A percentile compares a stretch with the other conserved stretches of the same genome.
These are phyloP conservation scores for Dacryopinax primogenitus DNA, from an alignment of 768 basidiomycete genomes.

Conservation along the genomic window DNA sequence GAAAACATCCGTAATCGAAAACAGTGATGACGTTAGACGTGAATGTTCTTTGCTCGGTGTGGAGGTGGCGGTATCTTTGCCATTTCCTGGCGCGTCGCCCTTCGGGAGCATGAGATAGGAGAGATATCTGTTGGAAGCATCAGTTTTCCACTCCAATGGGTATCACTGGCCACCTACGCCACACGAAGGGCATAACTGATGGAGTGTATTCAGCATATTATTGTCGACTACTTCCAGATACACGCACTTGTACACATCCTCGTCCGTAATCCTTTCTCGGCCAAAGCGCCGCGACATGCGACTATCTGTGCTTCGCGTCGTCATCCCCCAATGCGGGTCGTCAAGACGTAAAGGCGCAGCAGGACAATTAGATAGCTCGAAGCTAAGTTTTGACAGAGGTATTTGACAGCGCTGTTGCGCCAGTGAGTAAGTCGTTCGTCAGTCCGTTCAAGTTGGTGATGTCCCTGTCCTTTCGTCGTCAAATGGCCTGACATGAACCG, in stretches of 20 bases:
- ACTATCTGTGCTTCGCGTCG: conserved; percentile 64
- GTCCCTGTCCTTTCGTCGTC: background rate
- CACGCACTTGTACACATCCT: conserved; percentile 72
- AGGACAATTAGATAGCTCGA: background rate
- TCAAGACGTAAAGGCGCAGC: background rate
- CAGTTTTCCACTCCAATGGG: background rate
- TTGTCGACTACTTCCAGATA: conserved; percentile 17
- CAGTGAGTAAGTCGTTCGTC: background rate
- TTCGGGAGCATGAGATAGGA: conserved; percentile 39
- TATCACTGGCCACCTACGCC: conserved; percentile 50
- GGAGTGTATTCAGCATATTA: conserved; percentile 10
- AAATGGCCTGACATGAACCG: conserved; percentile 2
- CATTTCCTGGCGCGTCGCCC: conserved; percentile 41
- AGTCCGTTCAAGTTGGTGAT: background rate
- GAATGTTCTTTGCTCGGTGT: conserved; percentile 35
- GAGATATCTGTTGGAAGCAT: conserved; percentile 41
- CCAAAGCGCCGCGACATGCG: conserved; percentile 55
- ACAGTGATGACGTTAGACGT: conserved; percentile 45
- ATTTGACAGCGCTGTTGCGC: background rate
- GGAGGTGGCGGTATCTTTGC: conserved; percentile 19
- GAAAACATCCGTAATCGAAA: conserved; percentile 64
- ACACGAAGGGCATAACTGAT: conserved; percentile 67
- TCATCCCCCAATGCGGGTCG: too few relatives aligned
- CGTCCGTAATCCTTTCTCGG: conserved; percentile 66
- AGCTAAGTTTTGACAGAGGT: background rate